A percentile compares a stretch with the other conserved stretches of the same genome.
These are phyloP conservation scores for Halophytophthora batemanensis DNA, from an alignment of 352 stramenopile genomes.

Conservation along the genomic window DNA sequence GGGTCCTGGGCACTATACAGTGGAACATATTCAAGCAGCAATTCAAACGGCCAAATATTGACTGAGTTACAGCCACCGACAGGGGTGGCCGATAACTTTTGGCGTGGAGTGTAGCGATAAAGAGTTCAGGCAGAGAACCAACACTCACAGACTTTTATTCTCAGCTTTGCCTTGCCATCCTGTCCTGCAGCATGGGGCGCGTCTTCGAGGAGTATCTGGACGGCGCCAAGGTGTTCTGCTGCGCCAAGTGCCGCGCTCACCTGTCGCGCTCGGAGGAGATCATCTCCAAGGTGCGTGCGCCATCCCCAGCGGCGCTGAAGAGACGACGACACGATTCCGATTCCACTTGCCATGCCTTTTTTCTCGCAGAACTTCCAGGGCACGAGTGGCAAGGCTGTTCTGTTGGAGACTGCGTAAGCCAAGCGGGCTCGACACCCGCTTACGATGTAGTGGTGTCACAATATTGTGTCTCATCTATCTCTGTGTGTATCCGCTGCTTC, in stretches of 20 bases:
- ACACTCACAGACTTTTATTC: neutral
- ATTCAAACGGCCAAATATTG: no score
- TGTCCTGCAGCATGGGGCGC: conserved; percentile 48
- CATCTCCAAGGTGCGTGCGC: conserved; percentile 91
- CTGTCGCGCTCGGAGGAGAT: conserved; percentile 92
- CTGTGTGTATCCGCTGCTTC: neutral
- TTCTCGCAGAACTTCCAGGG: conserved; percentile 70
- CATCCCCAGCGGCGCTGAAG: no score
- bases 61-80: no score
- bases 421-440: neutral
- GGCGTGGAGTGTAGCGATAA: no score
- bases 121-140: no score
- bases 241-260: conserved; percentile 89
- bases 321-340: no score
- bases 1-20: no score
- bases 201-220: conserved; percentile 92
- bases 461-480: neutral
- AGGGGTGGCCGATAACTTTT: no score
- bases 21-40: no score
- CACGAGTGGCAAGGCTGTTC: conserved; percentile 86
- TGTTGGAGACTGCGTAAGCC: conserved; percentile 87
- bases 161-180: no score
- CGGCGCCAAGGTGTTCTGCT: conserved; percentile 88
- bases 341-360: no score
- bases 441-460: neutral